Evolutionary conservation across 1,284 basidiomycete species (phyloP), one percentile per base, ranked within the genome.

Genomic region (Boletus hoseneyae): DNA sequence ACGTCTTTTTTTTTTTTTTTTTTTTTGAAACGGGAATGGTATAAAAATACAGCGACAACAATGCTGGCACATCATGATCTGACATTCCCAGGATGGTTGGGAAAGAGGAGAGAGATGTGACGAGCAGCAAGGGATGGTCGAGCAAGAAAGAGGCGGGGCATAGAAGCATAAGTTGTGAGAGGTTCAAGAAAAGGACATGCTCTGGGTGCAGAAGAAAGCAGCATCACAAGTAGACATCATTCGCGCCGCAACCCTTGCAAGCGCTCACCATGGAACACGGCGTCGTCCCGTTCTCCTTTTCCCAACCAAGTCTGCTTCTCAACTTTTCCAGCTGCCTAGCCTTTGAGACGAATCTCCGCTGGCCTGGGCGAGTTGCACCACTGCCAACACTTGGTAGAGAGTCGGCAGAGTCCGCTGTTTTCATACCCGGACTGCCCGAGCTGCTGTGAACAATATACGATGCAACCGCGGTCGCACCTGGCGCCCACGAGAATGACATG

Each of bases 281-380:
- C 62, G 42, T 55, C 57, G 47, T 61, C 50, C 52, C 61, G 42
- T 56, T 67, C 60, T 60, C 74, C 73, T 55, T 65, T 63, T 74
- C 71, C 39, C 69, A 62, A 56, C 75, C 72, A 62, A 87, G 67
- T 55, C 79, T 76, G 37, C 65, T 58, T 61, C 72, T 74, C 57
- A 88, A 67, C 65, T 76, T 81, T 59, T 78, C 75, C 58, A 88
- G 64, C 63, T 89, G 85, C 56, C 70, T 76, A 58, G 82, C 76
- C 60, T 77, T 82, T 18, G 82, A 74, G 42, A 85, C 79, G 60
- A 72, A 85, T 41, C 65, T 67, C 71, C 59, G 56, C 62, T 66
- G 56, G 50, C 56, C 43, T 33, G 51, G 29, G 54, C 51, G 42
- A 47, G 39, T 52, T 42, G 54, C 47, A 56, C 29, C 41, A 48